Base-by-base conservation (phyloP, 2,329 filamentous ascomycete species). In the Fusarium coicis region DNA sequence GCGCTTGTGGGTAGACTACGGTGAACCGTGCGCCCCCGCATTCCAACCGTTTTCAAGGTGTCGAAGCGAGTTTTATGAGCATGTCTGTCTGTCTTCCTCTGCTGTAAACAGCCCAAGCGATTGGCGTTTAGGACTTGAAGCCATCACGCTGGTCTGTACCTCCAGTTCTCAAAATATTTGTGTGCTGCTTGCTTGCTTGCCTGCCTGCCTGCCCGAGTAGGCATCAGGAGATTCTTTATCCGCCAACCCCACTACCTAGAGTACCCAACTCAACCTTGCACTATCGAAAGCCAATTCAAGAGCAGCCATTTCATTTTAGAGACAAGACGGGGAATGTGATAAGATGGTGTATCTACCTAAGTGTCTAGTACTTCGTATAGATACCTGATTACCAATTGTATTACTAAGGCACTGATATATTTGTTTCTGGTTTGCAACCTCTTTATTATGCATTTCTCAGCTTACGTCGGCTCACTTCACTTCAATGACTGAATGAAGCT, bases 1-100 rank as follows among this genome's bases (percentile, higher is more conserved):
- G 61, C 56, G 34, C n/a, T 23, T 52, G 39, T 49, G 40, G 40
- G 30, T 46, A n/a, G 32, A n/a, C n/a, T 43, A 49, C 37, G n/a
- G 46, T 71, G 66, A 58, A 58, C 71, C 66, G 71, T 73, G 71
- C 71, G 66, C 67, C 71, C 70, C 71, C 70, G 70, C 70, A 73
- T 74, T 68, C 70, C 66, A 72, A 59, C 63, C 67, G 70, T 59
- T 73, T 61, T 58, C 42, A 71, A 67, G 28, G 23, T 61, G 46
- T 36, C 34, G 16, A 53, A 47, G 34, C 36, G 23, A 40, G 32
- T 47, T 37, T 47, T 37, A 59, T 70, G 58, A 44, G 42, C 53
- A 36, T 26, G 16, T 5, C 42, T 11, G n/a, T 26, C 26, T 26
- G 14, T 11, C 11, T 30, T 19, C 10, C 19, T 47, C 19, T 47